Evolutionary conservation across 257 asterid species (phyloP), one percentile per base, ranked within the genome.

Genomic region (Capsicum chinense): DNA sequence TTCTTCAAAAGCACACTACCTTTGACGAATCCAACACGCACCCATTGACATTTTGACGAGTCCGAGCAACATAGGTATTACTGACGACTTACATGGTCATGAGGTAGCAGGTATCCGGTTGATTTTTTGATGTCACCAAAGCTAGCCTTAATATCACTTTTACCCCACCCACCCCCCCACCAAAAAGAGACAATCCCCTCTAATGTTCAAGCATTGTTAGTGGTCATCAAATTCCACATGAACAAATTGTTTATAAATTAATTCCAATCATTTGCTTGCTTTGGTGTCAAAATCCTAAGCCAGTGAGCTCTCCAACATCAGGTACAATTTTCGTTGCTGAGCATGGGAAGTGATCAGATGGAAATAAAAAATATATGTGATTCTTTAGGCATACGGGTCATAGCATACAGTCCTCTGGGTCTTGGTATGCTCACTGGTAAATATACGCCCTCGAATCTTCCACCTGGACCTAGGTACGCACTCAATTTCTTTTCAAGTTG

Each of bases 351-450:
- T 70, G 95, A 96, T 79, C 99, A 96, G 88, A 83, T 90, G 79
- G 98, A 96, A 88, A 90, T 93, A 73, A 96, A 92, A 88, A 85
- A 85, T 9, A 86, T 91, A 79, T 92, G 98, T 76, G 97, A 94
- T 88, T 87, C 98, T 39, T 78, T 96, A 79, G 98, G 95, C 76
- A 89, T 96, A 79, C 91, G 91, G 47, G 88, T 96, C 50, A 96
- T 96, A 42, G 89, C 99, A 8, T 96, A 94, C 82, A 96, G 98
- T 83, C 99, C 98, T 50, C 86, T 96, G 66, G 99, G 98, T 17
- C 99, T 96, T 48, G 99, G 99, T 76, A 94, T 94, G 98, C 97
- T 96, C 59, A 92, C 99, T 1, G 99, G 98, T 48, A 96, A 94
- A 88, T 96, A 96, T 84, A 91, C 89, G 15, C 83, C 92, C 68